Percentiles rank a stretch among this genome's conserved stretches.
Evolutionary conservation across 371 early-diverging fungal genomes (phyloP).

Genomic region (Apophysomyces sp.): DNA sequence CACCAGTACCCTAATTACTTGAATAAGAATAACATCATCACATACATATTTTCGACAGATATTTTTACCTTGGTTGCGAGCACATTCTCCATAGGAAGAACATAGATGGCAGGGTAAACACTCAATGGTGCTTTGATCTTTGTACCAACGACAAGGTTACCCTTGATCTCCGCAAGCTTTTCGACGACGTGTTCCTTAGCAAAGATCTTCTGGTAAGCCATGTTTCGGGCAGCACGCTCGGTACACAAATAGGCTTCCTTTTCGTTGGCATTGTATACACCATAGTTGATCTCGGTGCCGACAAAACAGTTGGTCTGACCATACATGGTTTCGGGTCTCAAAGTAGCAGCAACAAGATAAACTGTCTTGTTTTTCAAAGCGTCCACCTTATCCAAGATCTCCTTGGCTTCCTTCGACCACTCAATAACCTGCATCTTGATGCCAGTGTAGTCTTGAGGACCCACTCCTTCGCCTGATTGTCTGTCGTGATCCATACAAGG

Average conservation of each 20-base stretch:
- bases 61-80: constrained; percentile 73
- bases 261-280: constrained; percentile 76
- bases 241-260: constrained; percentile 88
- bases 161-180: constrained; percentile 79
- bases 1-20: constrained; percentile 89
- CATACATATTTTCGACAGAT: not conserved
- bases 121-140: constrained; percentile 90
- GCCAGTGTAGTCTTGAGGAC: constrained; percentile 96
- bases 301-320: constrained; percentile 99
- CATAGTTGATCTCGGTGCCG: constrained; percentile 90
- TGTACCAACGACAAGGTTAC: constrained; percentile 85
- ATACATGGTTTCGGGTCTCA: constrained; percentile 99
- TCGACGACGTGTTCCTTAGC: constrained; percentile 62
- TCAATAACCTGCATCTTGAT: constrained; percentile 86
- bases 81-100: constrained; percentile 97
- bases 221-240: constrained; percentile 93
- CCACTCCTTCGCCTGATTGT: constrained; percentile 96
- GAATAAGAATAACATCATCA: not conserved
- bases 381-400: constrained; percentile 48
- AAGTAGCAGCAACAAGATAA: constrained; percentile 95
- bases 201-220: constrained; percentile 92
- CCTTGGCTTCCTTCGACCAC: constrained; percentile 59
- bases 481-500: constrained; percentile 99
- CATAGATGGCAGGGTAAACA: constrained; percentile 78
- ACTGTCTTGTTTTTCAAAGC: constrained; percentile 75